Percentiles rank a stretch among this genome's conserved stretches.
Evolutionary conservation across 805 yeast genomes (phyloP).

Genomic region (Candida orba): DNA sequence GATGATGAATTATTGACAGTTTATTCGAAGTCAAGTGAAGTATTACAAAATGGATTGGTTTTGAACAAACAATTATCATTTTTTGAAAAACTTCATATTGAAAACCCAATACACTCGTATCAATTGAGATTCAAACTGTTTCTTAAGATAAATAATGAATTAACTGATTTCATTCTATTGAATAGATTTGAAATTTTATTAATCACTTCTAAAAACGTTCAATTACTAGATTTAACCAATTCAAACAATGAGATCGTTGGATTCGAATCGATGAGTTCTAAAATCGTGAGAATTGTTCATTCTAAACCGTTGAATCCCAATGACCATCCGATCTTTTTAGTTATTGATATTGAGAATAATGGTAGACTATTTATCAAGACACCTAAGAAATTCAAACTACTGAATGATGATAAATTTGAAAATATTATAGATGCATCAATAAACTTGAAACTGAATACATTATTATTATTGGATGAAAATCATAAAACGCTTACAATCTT

Average conservation of each 20-base stretch:
- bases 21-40: conserved; percentile 12
- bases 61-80: conserved; percentile 11
- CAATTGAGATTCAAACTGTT: conserved; percentile 23
- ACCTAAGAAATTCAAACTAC: not conserved
- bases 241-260: conserved; percentile 8
- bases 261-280: conserved; percentile 8
- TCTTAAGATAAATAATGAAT: conserved; percentile 20
- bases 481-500: not conserved
- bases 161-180: conserved; percentile 18
- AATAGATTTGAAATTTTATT: conserved; percentile 12
- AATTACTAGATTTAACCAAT: conserved; percentile 14
- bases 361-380: conserved; percentile 8
- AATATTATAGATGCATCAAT: conserved; percentile 7
- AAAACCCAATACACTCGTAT: conserved; percentile 15
- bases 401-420: conserved; percentile 1
- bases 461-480: conserved; percentile 2
- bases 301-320: not conserved
- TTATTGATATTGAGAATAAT: conserved; percentile 5
- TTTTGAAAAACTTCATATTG: conserved; percentile 15
- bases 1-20: conserved; percentile 20
- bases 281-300: conserved; percentile 2
- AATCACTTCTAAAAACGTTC: conserved; percentile 11
- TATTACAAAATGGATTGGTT: conserved; percentile 22
- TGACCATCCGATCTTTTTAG: conserved; percentile 3
- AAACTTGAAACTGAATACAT: conserved; percentile 4